Conservation (phyloP, 169 alveolate genomes). For the Babesia sp. region DNA sequence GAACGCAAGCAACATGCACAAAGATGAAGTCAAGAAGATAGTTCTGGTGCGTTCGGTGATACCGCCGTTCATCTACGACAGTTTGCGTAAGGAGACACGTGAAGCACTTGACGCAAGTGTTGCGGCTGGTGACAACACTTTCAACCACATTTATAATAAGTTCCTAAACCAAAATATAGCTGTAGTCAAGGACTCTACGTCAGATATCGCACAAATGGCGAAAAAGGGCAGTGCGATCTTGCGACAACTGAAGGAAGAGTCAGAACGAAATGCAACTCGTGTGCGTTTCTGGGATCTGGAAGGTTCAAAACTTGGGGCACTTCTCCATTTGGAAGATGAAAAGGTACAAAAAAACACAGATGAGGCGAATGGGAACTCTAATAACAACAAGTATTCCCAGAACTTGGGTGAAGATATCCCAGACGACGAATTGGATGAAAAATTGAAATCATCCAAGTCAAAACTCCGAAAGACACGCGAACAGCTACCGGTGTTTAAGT, state of each 20-base stretch:
- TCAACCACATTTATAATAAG: slow-evolving; percentile 81
- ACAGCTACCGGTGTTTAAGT: slow-evolving; percentile 71
- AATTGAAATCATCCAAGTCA: slow-evolving; percentile 40
- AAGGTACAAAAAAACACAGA: slow-evolving; percentile 19
- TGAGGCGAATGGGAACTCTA: background rate
- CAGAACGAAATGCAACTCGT: slow-evolving; percentile 88
- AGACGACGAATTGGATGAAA: slow-evolving; percentile 60
- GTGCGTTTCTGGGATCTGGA: slow-evolving; percentile 93
- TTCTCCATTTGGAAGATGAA: slow-evolving; percentile 63
- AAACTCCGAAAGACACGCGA: slow-evolving; percentile 55
- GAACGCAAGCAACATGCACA: slow-evolving; percentile 85
- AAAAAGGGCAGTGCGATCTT: slow-evolving; percentile 94
- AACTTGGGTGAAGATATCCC: slow-evolving; percentile 61
- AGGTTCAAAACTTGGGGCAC: slow-evolving; percentile 87
- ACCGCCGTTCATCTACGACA: slow-evolving; percentile 92
- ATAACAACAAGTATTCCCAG: slow-evolving; percentile 29
- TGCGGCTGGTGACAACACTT: slow-evolving; percentile 72
- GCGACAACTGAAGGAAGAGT: slow-evolving; percentile 87
- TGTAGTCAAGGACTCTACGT: slow-evolving; percentile 94
- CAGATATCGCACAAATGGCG: slow-evolving; percentile 96
- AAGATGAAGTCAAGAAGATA: slow-evolving; percentile 87
- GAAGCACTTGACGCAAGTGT: slow-evolving; percentile 28
- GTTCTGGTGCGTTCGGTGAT: slow-evolving; percentile 88
- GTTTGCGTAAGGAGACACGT: slow-evolving; percentile 67
- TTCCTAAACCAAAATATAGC: slow-evolving; percentile 65